These are phyloP conservation scores for Lachnellula cervina DNA, from an alignment of 2,329 filamentous ascomycete species.

Conservation along the genomic window DNA sequence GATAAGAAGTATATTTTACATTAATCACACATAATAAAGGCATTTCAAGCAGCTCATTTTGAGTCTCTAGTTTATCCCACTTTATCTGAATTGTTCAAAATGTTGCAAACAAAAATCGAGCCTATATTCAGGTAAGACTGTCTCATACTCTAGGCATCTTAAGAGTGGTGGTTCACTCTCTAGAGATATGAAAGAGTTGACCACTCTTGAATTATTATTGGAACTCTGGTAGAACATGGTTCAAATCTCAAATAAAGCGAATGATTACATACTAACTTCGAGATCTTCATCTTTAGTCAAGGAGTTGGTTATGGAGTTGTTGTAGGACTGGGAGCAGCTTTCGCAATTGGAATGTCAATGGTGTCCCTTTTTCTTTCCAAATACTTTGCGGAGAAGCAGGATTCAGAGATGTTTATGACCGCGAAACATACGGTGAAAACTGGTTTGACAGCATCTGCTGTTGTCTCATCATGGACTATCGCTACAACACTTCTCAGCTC, in stretches of 20 bases:
- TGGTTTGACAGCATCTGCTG: conserved; percentile 48
- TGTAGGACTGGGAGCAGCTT: conserved; percentile 36
- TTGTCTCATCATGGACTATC: conserved; percentile 65
- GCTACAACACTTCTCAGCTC: conserved; percentile 65
- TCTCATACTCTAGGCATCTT: too few relatives aligned
- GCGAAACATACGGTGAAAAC: conserved; percentile 45
- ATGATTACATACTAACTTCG: too few relatives aligned
- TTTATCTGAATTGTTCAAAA: too few relatives aligned
- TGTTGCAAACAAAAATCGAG: too few relatives aligned
- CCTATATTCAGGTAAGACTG: too few relatives aligned
- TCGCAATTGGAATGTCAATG: conserved; percentile 39
- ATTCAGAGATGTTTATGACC: conserved; percentile 47
- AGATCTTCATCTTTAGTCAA: conserved; percentile 20
- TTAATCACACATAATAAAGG: too few relatives aligned
- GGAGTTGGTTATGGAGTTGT: conserved; percentile 40
- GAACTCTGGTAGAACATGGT: not conserved
- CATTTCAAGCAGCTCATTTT: too few relatives aligned
- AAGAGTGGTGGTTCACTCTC: too few relatives aligned
- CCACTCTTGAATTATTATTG: not conserved
- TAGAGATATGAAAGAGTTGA: not conserved
- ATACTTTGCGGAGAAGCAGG: conserved; percentile 10
- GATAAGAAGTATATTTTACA: too few relatives aligned
- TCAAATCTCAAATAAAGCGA: not conserved
- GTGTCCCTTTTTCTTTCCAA: not conserved
- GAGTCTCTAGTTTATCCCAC: too few relatives aligned